Evolutionary conservation across 306 rosid genomes (phyloP).

Genomic region (Pachyrhizus erosus): DNA sequence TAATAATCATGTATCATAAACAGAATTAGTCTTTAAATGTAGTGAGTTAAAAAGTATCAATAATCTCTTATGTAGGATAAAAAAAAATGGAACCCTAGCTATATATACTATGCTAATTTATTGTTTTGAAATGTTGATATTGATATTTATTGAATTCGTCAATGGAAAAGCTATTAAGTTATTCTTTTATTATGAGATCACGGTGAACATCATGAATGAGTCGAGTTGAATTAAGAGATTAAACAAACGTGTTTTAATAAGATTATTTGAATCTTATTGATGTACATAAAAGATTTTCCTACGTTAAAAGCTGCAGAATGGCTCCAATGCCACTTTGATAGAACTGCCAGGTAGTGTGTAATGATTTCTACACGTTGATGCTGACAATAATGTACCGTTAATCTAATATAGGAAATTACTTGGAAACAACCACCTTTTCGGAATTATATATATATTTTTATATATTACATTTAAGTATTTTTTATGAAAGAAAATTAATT

Average conservation of each 20-base stretch:
- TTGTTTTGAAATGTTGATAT: too few relatives aligned
- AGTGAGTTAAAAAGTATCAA: too few relatives aligned
- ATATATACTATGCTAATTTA: too few relatives aligned
- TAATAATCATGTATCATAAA: too few relatives aligned
- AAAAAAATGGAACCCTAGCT: too few relatives aligned
- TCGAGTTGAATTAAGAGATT: neutral
- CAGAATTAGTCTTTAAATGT: too few relatives aligned
- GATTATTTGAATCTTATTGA: neutral
- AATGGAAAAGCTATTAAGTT: neutral
- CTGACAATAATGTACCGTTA: constrained; percentile 38
- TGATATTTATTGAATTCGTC: too few relatives aligned
- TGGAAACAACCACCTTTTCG: constrained; percentile 14
- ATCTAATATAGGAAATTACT: constrained; percentile 35
- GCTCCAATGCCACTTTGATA: neutral
- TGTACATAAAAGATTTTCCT: neutral
- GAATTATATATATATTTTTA: neutral
- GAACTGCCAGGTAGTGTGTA: constrained; percentile 36
- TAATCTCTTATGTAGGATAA: too few relatives aligned
- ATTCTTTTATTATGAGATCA: neutral
- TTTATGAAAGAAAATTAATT: neutral
- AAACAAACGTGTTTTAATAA: neutral
- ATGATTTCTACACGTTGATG: constrained; percentile 43
- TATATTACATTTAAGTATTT: neutral
- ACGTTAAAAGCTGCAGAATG: neutral
- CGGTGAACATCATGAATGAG: neutral